Base-by-base conservation (phyloP, 2,329 filamentous ascomycete genomes). In the Cordyceps farinosa region DNA sequence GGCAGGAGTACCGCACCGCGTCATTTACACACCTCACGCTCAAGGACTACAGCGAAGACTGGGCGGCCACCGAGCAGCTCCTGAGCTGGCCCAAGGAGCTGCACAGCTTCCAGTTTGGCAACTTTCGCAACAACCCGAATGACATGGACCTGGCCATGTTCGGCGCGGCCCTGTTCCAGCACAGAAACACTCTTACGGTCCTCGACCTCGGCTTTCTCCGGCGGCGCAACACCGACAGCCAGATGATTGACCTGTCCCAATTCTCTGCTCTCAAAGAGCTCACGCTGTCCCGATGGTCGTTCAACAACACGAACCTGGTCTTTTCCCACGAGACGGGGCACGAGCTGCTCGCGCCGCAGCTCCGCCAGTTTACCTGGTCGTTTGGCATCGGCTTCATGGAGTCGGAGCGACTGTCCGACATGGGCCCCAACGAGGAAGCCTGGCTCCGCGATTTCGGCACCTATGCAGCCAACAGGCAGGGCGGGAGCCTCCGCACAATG, bases 111-210 rank as follows among this genome's bases (percentile, higher is more conserved):
- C 38, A 55, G 27, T 55, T 55, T 22, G 53, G 53, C 53, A 55
- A 55, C 38, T 55, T 55, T n/a, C 53, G 53, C 27, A 55, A 55
- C 38, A 55, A 55, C 27, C 38, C 38, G 10, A 55, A 55, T 27
- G 53, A 55, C 53, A 55, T 55, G 53, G 53, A 55, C 27, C 53
- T 55, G 27, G 38, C 38, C 38, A 55, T 55, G 53, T 55, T 55
- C n/a, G 53, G 53, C 22, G 13, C 17, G 27, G 53, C 53, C 13
- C 53, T 55, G 53, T 22, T 55, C 17, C 53, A 55, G 27, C 53
- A 55, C 38, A 27, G 53, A n/a, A 40, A 55, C 38, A 57, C 54
- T 2, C 42, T 59, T n/a, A 51, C 44, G 11, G 42, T 40, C 9
- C 45, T 59, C 17, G 45, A 59, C 45, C 36, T 59, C n/a, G 56